Conservation (phyloP, 163 green algal genomes). For the Scenedesmus sp. region DNA sequence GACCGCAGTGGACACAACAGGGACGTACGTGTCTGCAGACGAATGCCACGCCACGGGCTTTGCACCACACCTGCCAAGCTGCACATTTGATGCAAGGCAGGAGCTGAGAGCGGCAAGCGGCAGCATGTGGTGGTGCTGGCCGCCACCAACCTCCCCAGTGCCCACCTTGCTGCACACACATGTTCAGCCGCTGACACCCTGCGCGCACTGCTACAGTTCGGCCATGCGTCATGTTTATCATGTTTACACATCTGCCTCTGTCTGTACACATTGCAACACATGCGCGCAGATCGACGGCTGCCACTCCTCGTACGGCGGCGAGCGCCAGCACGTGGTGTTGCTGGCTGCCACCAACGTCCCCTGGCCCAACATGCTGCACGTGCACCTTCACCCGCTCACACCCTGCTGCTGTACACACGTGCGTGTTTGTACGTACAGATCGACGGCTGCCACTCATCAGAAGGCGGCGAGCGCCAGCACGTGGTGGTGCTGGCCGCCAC, state of each 20-base stretch:
- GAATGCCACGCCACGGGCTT: too few relatives aligned
- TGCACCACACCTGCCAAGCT: too few relatives aligned
- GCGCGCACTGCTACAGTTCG: too few relatives aligned
- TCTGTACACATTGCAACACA: too few relatives aligned
- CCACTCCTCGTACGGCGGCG: conserved; percentile 54
- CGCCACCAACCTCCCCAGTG: conserved; percentile 93
- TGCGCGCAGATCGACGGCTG: conserved; percentile 68
- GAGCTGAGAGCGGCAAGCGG: conserved; percentile 50
- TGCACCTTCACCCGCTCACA: not conserved
- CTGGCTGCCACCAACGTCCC: conserved; percentile 97
- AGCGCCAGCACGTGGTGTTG: conserved; percentile 87
- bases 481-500: conserved; percentile 97
- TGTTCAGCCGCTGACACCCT: too few relatives aligned
- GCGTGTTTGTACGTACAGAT: conserved; percentile 58
- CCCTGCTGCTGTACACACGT: not conserved
- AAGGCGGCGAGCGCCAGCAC: conserved; percentile 61
- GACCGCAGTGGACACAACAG: too few relatives aligned
- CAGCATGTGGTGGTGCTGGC: conserved; percentile 94
- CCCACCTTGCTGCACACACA: too few relatives aligned
- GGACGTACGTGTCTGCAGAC: too few relatives aligned
- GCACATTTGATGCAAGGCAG: too few relatives aligned
- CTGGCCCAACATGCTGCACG: conserved; percentile 74
- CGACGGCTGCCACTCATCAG: conserved; percentile 61
- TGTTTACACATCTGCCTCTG: too few relatives aligned
- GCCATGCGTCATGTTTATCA: too few relatives aligned